Base-by-base conservation (phyloP, 441 rosid genomes). In the Capsella rubella region DNA sequence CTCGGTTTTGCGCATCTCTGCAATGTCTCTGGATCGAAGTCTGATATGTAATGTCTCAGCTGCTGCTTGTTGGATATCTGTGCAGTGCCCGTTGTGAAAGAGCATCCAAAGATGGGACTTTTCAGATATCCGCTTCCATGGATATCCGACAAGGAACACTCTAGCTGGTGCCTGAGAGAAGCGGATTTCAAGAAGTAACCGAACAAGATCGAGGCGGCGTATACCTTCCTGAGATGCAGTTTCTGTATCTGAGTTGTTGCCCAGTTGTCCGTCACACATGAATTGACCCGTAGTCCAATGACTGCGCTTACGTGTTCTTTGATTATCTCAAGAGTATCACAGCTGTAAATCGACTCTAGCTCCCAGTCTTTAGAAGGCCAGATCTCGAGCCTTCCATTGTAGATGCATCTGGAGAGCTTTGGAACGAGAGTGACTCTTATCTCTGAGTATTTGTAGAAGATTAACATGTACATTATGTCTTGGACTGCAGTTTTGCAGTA, bases 161-260 rank as follows among this genome's bases (percentile, higher is more conserved):
- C 97, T 39, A 95, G 84, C 16, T 80, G 77, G 82, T 86, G 86
- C 81, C 97, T 90, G 11, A 79, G 65, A n/a, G 90, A 84, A 51
- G 89, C 97, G 0, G 96, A 92, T 80, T 92, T 89, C 39, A 95
- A 78, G 82, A 92, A 92, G 80, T 95, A 95, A 57, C 97, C 99
- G 49, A 88, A 92, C 62, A 92, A 77, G 72, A 89, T 79, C 8
- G 99, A 95, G 67, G 90, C 85, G 29, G 76, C 84, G 71, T 92
- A 95, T 3, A 89, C 67, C 49, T 78, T 82, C 37, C 86, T 70
- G 25, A 95, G 88, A 18, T 81, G 89, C 25, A 70, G 71, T 45
- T 70, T 71, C 29, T 80, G 82, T 42, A 92, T 82, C 82, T 92
- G 81, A 8, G 97, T 92, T 60, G 86, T 92, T 18, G 91, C 92